Evolutionary conservation across 176 grass and related monocot species (phyloP), one percentile per base, ranked within the genome.

Genomic region (Oryza meyeriana): DNA sequence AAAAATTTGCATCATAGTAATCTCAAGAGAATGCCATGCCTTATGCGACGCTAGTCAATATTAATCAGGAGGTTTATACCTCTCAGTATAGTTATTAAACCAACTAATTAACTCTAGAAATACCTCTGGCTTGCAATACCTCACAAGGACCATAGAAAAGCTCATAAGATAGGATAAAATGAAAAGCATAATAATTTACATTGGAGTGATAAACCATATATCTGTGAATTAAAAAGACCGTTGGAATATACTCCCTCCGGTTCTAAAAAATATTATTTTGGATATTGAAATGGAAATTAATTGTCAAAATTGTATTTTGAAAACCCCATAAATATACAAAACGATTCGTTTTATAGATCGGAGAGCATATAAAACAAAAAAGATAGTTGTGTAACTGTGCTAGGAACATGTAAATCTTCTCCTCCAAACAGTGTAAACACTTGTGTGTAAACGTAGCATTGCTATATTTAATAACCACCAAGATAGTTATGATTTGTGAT

Each of bases 401-500:
- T 48, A 45, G 5, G 17, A 65, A 32, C 24, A 59, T 28, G 50
- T 39, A 14, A 12, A 14, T 33, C 61, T 33, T 35, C 1, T 3
- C 9, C 2, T 8, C 4, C 40, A 71, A 64, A 62, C 40, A 2
- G 17, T 30, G 50, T 57, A 27, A 27, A 41, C 42, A 63, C 14
- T 64, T 71, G 38, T 35, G 33, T 77, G 66, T 72, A 40, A 14
- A 20, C 24, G 0, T 78, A 85, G 44, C 65, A 24, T 3, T 81
- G 6, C 31, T 59, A 5, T 66, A 30, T 72, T 48, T 26, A 78
- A 66, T 81, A 78, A 74, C 59, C 83, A 78, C 45, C 59, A 35
- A 68, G 66, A 74, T 90, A 50, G 36, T 47, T 68, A 66, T 61
- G 83, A 73, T 77, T 34, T 74, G 67, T 27, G 78, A 77, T 83